Conservation (phyloP, 768 basidiomycete species). For the Glaciozyma antarctica region DNA sequence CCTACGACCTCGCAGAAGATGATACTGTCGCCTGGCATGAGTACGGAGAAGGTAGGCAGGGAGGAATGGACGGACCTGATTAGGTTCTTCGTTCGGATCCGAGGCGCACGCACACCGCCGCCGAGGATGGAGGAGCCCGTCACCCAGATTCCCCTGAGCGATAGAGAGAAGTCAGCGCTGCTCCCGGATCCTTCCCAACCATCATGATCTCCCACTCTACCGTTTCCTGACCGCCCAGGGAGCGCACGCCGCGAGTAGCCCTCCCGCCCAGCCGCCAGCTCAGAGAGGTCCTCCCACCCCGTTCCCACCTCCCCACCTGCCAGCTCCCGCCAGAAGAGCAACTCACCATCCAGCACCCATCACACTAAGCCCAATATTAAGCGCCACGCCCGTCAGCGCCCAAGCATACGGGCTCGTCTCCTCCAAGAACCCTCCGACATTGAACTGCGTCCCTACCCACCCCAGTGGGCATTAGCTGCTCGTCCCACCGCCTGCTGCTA, state of each 20-base stretch:
- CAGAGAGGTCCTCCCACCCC: not conserved
- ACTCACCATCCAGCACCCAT: constrained; percentile 89
- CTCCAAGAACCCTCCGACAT: constrained; percentile 85
- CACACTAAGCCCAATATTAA: constrained; percentile 88
- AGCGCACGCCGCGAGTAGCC: too few species aligned
- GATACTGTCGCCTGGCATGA: constrained; percentile 50
- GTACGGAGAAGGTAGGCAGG: not conserved
- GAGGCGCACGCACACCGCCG: constrained; percentile 83
- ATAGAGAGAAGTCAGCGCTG: not conserved
- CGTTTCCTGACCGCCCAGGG: not conserved
- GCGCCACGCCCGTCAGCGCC: constrained; percentile 79
- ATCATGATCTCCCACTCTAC: too few species aligned
- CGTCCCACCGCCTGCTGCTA: not conserved
- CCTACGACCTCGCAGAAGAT: constrained; percentile 99
- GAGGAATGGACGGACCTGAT: constrained; percentile 57
- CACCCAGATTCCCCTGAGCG: constrained; percentile 86
- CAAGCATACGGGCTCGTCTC: constrained; percentile 89
- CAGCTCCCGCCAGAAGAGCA: too few species aligned
- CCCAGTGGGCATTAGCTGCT: not conserved
- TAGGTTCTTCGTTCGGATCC: constrained; percentile 93
- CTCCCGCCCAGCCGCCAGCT: not conserved
- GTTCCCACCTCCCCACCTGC: not conserved
- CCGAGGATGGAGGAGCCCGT: constrained; percentile 95
- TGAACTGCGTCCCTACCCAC: constrained; percentile 63
- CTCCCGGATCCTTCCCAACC: not conserved